A percentile compares a stretch with the other conserved stretches of the same genome.
phyloP scores from a whole-genome alignment of 441 rosid genomes.

The Jatropha podagrica region DNA sequence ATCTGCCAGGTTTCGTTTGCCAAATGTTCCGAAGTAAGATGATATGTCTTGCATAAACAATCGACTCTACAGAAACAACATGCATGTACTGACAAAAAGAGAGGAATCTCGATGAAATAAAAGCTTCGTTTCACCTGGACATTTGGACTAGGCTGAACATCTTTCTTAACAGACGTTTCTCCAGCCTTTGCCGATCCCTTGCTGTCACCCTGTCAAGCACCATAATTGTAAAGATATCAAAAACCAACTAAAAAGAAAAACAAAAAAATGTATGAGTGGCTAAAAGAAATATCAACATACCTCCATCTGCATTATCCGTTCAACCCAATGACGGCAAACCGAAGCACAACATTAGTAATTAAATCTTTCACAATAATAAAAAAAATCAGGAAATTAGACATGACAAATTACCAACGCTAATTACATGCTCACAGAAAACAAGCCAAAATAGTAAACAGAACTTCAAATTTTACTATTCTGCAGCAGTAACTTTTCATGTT shows the following conservation, averaged over 20 bases:
- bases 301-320: conserved; percentile 74
- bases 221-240: neutral
- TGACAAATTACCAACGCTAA: neutral
- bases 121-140: conserved; percentile 49
- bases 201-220: conserved; percentile 25
- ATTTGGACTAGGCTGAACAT: conserved; percentile 51
- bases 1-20: conserved; percentile 40
- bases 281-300: conserved; percentile 34
- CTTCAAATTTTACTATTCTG: neutral
- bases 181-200: conserved; percentile 80
- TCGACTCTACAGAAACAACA: neutral
- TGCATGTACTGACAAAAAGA: neutral
- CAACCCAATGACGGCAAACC: conserved; percentile 14
- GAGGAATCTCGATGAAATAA: neutral
- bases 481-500: neutral
- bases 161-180: conserved; percentile 65
- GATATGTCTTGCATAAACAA: neutral
- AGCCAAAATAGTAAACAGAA: neutral
- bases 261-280: neutral
- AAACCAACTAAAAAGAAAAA: conserved; percentile 7
- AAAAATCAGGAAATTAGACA: neutral
- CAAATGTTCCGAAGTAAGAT: conserved; percentile 16
- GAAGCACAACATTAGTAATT: conserved; percentile 30
- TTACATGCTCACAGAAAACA: neutral
- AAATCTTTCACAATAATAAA: neutral